These are phyloP conservation scores for Botrytis byssoidea DNA, from an alignment of 2,329 filamentous ascomycete genomes.

Conservation along the genomic window DNA sequence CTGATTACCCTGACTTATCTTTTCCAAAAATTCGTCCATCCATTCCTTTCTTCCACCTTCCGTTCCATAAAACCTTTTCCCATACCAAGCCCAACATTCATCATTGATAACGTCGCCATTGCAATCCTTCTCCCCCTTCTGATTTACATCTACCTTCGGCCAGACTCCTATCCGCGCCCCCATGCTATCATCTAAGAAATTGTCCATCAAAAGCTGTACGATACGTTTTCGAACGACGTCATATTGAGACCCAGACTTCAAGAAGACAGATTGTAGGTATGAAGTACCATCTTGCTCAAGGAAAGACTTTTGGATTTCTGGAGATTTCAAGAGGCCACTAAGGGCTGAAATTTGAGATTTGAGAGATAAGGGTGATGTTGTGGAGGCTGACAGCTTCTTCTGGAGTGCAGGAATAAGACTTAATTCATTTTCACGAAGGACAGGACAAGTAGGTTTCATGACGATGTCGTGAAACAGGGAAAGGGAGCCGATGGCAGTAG, in stretches of 20 bases:
- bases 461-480: conserved; percentile 46
- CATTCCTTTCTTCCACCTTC: conserved; percentile 26
- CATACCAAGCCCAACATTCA: conserved; percentile 59
- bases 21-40: conserved; percentile 33
- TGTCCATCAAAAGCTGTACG: conserved; percentile 60
- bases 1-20: conserved; percentile 27
- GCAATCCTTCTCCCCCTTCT: conserved; percentile 38
- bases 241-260: conserved; percentile 49
- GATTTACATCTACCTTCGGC: conserved; percentile 42
- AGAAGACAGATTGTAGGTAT: conserved; percentile 53
- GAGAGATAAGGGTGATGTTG: conserved; percentile 34
- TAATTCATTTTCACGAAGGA: conserved; percentile 14
- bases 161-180: conserved; percentile 57
- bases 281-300: conserved; percentile 53
- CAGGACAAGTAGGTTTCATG: conserved; percentile 33
- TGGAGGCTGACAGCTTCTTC: conserved; percentile 25
- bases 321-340: conserved; percentile 55
- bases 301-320: conserved; percentile 54
- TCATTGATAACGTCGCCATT: conserved; percentile 44
- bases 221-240: conserved; percentile 52
- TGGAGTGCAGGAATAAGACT: conserved; percentile 34
- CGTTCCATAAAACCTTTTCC: conserved; percentile 36
- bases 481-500: conserved; percentile 55
- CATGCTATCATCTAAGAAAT: conserved; percentile 65
- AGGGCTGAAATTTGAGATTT: conserved; percentile 49